phyloP scores from a whole-genome alignment of 768 basidiomycete genomes.

The Lentinula detonsa region DNA sequence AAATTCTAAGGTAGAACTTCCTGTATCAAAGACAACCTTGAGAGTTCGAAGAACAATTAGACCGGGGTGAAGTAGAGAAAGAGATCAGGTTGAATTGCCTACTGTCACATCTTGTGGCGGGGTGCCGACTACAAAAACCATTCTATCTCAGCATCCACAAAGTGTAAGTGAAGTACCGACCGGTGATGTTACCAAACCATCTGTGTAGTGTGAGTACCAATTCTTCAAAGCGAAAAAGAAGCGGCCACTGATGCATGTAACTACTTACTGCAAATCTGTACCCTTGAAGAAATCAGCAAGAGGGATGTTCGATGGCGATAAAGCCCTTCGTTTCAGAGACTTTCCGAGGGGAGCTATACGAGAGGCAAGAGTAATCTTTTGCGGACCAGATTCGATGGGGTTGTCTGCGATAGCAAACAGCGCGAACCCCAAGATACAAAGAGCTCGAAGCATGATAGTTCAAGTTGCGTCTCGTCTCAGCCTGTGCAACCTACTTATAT shows the following conservation, averaged over 20 bases:
- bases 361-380: conserved; percentile 25
- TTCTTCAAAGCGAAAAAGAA: background rate
- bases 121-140: conserved; percentile 35
- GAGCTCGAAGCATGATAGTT: background rate
- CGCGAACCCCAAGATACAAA: background rate
- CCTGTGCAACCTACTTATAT: background rate
- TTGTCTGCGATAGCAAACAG: background rate
- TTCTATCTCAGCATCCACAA: background rate
- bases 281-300: conserved; percentile 48
- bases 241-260: background rate
- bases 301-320: conserved; percentile 34
- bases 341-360: conserved; percentile 14
- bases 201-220: conserved; percentile 12
- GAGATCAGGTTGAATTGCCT: conserved; percentile 7
- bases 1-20: conserved; percentile 42
- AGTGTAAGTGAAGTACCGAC: conserved; percentile 15
- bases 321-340: conserved; percentile 25
- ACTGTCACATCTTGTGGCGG: conserved; percentile 43
- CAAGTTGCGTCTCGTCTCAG: too few relatives aligned
- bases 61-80: background rate
- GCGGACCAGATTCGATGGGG: conserved; percentile 15
- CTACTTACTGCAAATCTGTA: conserved; percentile 49
- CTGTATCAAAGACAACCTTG: conserved; percentile 55
- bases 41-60: background rate
- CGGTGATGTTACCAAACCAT: conserved; percentile 48